phyloP scores from a whole-genome alignment of 306 rosid species.

The Acacia crassicarpa region DNA sequence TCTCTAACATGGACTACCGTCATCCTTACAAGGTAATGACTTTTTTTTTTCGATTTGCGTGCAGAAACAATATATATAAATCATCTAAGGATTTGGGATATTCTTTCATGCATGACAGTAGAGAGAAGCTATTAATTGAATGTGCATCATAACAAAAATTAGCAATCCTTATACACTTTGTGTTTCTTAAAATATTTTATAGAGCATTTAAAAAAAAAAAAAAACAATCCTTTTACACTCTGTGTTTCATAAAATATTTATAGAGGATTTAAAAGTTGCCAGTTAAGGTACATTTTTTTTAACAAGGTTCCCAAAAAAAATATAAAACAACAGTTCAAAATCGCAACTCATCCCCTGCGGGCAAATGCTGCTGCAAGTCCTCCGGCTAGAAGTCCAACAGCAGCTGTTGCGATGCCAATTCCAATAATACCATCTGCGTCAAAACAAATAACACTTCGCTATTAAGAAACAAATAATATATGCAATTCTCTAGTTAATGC shows the following conservation, averaged over 20 bases:
- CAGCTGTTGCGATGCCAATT: conserved; percentile 89
- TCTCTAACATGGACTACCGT: background rate
- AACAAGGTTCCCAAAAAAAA: conserved; percentile 13
- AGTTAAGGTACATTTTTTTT: conserved; percentile 14
- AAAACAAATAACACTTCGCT: conserved; percentile 9
- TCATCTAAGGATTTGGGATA: background rate
- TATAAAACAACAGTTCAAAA: conserved; percentile 22
- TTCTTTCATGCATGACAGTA: background rate
- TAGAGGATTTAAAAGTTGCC: background rate
- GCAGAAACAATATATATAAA: no score
- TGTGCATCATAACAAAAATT: background rate
- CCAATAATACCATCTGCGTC: conserved; percentile 88
- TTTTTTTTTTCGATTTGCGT: background rate
- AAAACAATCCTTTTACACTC: background rate
- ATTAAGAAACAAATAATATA: conserved; percentile 8
- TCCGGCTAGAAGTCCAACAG: conserved; percentile 78
- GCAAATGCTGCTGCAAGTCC: conserved; percentile 89
- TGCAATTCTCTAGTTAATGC: conserved; percentile 10
- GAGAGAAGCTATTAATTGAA: background rate
- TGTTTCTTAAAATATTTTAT: background rate
- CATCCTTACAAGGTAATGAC: background rate
- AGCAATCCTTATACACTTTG: background rate
- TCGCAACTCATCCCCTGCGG: conserved; percentile 53
- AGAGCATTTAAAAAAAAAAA: background rate
- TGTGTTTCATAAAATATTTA: background rate